phyloP scores from a whole-genome alignment of 306 rosid species.

The Pyrus betulifolia region DNA sequence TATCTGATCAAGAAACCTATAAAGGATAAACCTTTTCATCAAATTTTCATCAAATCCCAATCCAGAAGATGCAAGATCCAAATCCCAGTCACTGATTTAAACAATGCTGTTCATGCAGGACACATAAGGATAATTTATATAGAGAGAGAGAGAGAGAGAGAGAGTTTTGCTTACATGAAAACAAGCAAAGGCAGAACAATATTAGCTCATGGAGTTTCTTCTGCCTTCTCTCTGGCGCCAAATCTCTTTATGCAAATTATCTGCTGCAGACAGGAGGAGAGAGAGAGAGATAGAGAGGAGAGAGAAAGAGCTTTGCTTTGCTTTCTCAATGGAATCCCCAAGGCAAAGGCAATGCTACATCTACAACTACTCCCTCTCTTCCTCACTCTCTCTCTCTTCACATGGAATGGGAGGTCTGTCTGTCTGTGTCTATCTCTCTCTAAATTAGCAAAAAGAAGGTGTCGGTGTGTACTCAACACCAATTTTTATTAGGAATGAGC shows the following conservation, averaged over 20 bases:
- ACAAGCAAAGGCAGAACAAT: slow-evolving; percentile 3
- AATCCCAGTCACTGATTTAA: not conserved
- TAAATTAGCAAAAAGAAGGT: slow-evolving; percentile 7
- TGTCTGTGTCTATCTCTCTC: not conserved
- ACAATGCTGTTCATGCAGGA: not conserved
- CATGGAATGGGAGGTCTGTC: not conserved
- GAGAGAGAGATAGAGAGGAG: not conserved
- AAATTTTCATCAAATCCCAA: not conserved
- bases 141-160: not conserved
- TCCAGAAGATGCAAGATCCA: slow-evolving; percentile 7
- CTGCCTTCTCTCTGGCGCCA: slow-evolving; percentile 2
- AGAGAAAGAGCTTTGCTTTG: not conserved
- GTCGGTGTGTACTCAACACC: slow-evolving; percentile 28
- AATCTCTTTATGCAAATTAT: slow-evolving; percentile 1
- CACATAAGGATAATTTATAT: not conserved
- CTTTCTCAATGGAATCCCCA: slow-evolving; percentile 14
- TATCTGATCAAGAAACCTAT: slow-evolving; percentile 3
- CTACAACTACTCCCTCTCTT: not conserved
- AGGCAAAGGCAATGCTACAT: not conserved
- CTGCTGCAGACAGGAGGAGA: not conserved
- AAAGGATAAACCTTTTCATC: slow-evolving; percentile 6
- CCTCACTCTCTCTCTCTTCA: not conserved
- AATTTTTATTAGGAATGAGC: slow-evolving; percentile 8
- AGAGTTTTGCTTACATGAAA: slow-evolving; percentile 5
- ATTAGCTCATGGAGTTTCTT: slow-evolving; percentile 4